These are phyloP conservation scores for Citrullus colocynthis DNA, from an alignment of 306 rosid species.

Conservation along the genomic window DNA sequence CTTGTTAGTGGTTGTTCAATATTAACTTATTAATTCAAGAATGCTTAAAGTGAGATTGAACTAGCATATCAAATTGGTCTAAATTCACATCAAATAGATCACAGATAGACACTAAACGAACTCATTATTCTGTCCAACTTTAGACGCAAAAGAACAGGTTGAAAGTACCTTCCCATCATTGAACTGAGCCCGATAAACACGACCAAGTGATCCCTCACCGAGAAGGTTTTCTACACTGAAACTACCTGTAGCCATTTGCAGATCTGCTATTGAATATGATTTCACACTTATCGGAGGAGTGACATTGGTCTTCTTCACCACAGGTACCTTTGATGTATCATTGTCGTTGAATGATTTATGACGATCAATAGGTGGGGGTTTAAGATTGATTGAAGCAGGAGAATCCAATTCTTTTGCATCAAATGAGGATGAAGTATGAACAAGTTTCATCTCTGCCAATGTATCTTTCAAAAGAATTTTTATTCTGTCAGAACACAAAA, in stretches of 20 bases:
- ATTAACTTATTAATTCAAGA: neutral
- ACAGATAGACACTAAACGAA: neutral
- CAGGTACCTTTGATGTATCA: slow-evolving; percentile 47
- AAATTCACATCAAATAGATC: neutral
- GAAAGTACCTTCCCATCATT: slow-evolving; percentile 70
- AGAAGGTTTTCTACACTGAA: slow-evolving; percentile 77
- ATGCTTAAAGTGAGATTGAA: neutral
- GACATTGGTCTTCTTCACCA: slow-evolving; percentile 35
- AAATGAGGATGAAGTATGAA: slow-evolving; percentile 35
- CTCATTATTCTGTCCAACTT: neutral
- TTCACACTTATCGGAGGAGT: slow-evolving; percentile 63
- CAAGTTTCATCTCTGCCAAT: slow-evolving; percentile 61
- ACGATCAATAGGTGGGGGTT: slow-evolving; percentile 91
- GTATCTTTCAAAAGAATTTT: slow-evolving; percentile 1
- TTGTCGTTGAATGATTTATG: slow-evolving; percentile 69
- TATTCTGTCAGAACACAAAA: neutral
- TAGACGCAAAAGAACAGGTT: neutral
- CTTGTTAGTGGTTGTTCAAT: neutral
- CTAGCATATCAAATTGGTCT: neutral
- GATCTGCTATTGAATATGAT: slow-evolving; percentile 77
- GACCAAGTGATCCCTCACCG: slow-evolving; percentile 92
- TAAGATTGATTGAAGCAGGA: slow-evolving; percentile 47
- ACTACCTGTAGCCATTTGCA: slow-evolving; percentile 97
- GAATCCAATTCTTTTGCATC: slow-evolving; percentile 54
- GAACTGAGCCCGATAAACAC: slow-evolving; percentile 83